Evolutionary conservation across 177 flowering plant species (phyloP).

Genomic region (Vitis hybrid): DNA sequence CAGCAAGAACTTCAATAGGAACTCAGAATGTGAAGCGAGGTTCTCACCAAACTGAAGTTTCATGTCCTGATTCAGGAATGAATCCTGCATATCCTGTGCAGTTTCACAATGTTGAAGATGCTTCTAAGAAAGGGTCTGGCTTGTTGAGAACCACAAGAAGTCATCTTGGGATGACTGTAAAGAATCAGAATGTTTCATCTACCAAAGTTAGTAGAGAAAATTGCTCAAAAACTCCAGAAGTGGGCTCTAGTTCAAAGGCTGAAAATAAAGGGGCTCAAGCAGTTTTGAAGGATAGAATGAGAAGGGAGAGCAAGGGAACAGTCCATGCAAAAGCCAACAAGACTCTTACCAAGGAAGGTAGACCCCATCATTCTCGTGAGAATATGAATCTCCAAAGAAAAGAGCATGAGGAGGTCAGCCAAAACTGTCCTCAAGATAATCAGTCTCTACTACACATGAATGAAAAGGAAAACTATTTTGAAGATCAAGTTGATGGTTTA

Average conservation of each 20-base stretch:
- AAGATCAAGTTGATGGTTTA: constrained; percentile 26
- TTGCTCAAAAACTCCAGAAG: neutral
- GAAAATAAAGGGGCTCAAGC: constrained; percentile 8
- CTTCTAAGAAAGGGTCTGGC: neutral
- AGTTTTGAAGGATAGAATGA: constrained; percentile 1
- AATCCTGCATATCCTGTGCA: neutral
- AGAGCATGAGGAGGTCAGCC: neutral
- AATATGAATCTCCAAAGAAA: neutral
- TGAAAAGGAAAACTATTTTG: constrained; percentile 25
- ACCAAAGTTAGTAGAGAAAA: neutral
- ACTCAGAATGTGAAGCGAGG: neutral
- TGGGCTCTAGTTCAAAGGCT: neutral
- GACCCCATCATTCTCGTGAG: neutral
- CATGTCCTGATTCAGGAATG: neutral
- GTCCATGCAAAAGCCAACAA: neutral
- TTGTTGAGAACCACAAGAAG: neutral
- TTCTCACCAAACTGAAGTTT: constrained; percentile 3
- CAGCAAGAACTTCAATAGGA: constrained; percentile 5
- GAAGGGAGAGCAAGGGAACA: neutral
- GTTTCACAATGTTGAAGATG: constrained; percentile 2
- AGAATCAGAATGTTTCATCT: neutral
- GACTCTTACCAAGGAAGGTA: constrained; percentile 3
- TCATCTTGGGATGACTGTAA: neutral
- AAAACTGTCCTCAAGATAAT: neutral
- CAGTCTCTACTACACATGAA: neutral